Evolutionary conservation across 2,329 filamentous ascomycete genomes (phyloP).

Genomic region (Trichoderma sp.): DNA sequence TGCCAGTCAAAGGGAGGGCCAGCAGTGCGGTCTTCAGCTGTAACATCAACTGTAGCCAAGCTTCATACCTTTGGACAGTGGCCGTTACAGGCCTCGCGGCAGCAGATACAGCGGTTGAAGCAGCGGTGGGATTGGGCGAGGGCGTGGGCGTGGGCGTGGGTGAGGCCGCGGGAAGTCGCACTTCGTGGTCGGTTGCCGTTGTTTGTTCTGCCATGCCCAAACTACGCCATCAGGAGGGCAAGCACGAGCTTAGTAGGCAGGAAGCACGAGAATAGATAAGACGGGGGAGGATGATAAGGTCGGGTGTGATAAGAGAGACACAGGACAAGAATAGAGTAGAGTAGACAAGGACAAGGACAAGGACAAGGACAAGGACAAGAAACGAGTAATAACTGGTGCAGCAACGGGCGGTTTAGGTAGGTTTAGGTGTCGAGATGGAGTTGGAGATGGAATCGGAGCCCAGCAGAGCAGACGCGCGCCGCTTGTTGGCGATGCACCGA

Average conservation of each 20-base stretch:
- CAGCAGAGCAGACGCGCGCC: slow-evolving; percentile 18
- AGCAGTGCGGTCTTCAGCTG: neutral
- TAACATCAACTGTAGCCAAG: neutral
- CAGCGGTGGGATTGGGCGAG: slow-evolving; percentile 30
- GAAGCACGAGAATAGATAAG: slow-evolving; percentile 9
- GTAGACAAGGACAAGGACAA: neutral
- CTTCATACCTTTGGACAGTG: slow-evolving; percentile 28
- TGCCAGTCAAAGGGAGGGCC: neutral
- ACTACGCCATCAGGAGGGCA: slow-evolving; percentile 63
- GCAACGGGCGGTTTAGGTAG: neutral
- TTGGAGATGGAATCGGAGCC: neutral
- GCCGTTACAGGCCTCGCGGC: slow-evolving; percentile 27
- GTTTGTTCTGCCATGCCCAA: slow-evolving; percentile 64
- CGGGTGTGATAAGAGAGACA: neutral
- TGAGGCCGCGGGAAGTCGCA: slow-evolving; percentile 48
- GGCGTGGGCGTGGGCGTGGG: slow-evolving; percentile 31
- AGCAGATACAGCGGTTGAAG: slow-evolving; percentile 21
- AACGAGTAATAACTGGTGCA: neutral
- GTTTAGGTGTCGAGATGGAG: neutral
- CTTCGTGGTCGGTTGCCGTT: slow-evolving; percentile 54
- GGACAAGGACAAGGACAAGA: neutral
- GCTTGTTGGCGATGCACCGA: slow-evolving; percentile 18
- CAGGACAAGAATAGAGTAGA: neutral
- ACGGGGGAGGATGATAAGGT: neutral
- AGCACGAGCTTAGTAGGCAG: slow-evolving; percentile 29